Evolutionary conservation across 108 stramenopile species (phyloP), one percentile per base, ranked within the genome.

Genomic region (Cyclostephanos invisitatus): DNA sequence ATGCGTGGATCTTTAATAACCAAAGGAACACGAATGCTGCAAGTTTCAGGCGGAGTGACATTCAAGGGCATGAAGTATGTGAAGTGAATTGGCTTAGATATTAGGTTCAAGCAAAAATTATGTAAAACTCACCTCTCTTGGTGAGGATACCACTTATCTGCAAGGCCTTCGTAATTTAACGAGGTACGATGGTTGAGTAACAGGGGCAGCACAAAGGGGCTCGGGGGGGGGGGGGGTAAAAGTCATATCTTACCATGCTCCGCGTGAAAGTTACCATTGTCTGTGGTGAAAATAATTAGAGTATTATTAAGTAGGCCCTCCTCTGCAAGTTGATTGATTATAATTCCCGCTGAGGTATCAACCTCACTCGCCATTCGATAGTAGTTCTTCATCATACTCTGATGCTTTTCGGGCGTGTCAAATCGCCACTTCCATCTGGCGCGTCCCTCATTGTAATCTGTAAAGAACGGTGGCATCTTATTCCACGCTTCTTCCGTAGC

Each of bases 351-450:
- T 11, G 82, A 84, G 7, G 87, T 64, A 66, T 95, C 93, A 2
- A 95, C 89, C 72, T 95, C 89, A 3, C 87, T 82, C 15, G 85
- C 88, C 87, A 95, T 87, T 10, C 89, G 70, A 66, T 90, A 95
- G 55, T 88, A 84, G 66, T 91, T 87, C 73, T 87, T 85, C 91
- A 91, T 89, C 79, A 80, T 78, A 10, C 42, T 56, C 72, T 89
- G 87, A 56, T 89, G 85, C 48, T 87, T 81, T 18, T 85, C 75
- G 7, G 75, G 78, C 22, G 73, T 70, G 40, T 89, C 87, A 70
- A 73, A 95, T 46, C 93, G 78, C 64, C 78, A 72, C 12, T 29
- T 40, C 85, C 86, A 92, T 29, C 93, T 78, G 11, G 66, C 72
- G 32, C 93, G 77, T 1, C 87, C 92, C 67, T 91, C 89, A 68